Evolutionary conservation across 1,139 yeast species (phyloP).

Genomic region (Yamadazyma triangularis): DNA sequence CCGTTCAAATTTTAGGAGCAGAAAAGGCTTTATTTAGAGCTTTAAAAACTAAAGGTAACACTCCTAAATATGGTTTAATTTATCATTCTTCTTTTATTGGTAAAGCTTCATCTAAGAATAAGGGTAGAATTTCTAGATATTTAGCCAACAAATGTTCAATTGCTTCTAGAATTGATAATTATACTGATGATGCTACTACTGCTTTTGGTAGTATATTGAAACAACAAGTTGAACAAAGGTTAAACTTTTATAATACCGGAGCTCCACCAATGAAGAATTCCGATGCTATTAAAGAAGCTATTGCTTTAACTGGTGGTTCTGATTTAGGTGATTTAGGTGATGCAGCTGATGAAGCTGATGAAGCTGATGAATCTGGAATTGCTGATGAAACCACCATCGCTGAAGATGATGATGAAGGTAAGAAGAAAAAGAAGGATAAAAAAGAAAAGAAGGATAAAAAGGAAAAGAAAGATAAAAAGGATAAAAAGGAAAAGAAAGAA

Average conservation of each 20-base stretch:
- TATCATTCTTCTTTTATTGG: conserved; percentile 98
- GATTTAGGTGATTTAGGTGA: conserved; percentile 28
- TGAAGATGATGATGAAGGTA: conserved; percentile 34
- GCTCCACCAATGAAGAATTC: conserved; percentile 94
- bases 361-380: conserved; percentile 10
- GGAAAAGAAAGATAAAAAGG: conserved; percentile 53
- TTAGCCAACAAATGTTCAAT: conserved; percentile 98
- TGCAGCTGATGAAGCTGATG: conserved; percentile 13
- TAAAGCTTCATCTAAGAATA: conserved; percentile 94
- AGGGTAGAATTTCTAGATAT: conserved; percentile 98
- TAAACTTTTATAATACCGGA: conserved; percentile 93
- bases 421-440: conserved; percentile 53
- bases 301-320: conserved; percentile 62
- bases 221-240: conserved; percentile 97
- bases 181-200: conserved; percentile 79
- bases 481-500: conserved; percentile 49
- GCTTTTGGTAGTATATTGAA: conserved; percentile 88
- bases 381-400: conserved; percentile 13
- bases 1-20: conserved; percentile 98
- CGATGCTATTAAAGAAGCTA: conserved; percentile 89
- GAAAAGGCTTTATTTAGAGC: conserved; percentile 99
- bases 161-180: conserved; percentile 97
- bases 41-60: conserved; percentile 94
- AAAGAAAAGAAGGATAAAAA: conserved; percentile 52
- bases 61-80: conserved; percentile 96